These are phyloP conservation scores for Eucalyptus cloeziana DNA, from an alignment of 345 rosid species.

Conservation along the genomic window DNA sequence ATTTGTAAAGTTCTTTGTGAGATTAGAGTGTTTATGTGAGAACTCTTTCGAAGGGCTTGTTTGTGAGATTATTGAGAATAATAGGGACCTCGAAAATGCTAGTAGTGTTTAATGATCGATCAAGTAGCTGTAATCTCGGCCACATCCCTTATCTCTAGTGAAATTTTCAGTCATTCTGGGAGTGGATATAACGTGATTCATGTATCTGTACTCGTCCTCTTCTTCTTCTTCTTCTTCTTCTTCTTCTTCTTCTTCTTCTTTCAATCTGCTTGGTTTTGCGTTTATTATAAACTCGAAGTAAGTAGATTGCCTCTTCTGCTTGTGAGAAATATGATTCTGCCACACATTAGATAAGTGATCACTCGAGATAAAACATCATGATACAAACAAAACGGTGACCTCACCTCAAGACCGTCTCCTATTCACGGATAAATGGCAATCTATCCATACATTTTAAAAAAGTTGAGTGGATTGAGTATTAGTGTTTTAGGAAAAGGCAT, in stretches of 20 bases:
- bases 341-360: background rate
- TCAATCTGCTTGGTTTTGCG: background rate
- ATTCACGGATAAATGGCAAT: background rate
- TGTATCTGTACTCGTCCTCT: background rate
- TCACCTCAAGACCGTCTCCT: background rate
- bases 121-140: background rate
- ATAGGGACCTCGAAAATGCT: background rate
- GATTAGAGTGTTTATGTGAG: background rate
- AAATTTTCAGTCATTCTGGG: background rate
- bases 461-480: background rate
- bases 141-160: background rate
- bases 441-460: background rate
- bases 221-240: background rate
- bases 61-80: background rate
- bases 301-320: background rate
- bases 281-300: background rate
- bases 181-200: background rate
- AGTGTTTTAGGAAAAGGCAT: background rate
- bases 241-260: accelerated
- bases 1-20: background rate
- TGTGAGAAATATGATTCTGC: background rate
- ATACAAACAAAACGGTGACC: background rate
- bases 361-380: background rate
- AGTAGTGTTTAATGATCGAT: background rate
- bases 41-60: background rate